Base-by-base conservation (phyloP, 768 basidiomycete species). In the Mycena epipterygia region DNA sequence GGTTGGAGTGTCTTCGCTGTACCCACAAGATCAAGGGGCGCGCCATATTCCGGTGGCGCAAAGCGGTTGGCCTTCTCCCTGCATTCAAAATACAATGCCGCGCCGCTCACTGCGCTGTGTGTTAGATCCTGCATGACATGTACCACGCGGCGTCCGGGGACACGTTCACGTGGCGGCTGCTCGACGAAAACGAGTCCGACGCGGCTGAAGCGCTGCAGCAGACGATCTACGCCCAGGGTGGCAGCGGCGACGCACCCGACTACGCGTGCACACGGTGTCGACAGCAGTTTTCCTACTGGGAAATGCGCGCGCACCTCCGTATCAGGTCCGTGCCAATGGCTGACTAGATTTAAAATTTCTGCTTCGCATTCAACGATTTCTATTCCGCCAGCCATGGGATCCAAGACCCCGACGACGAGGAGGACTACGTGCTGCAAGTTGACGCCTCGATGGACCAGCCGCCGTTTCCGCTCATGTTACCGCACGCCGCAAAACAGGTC, bases 101-200 rank as follows among this genome's bases (percentile, higher is more conserved):
- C 2, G 25, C 25, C 2, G 25, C 25, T 48, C 17, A 32, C 19
- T 2, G 25, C 5, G 25, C 23, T 8, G n/a, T n/a, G n/a, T n/a
- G n/a, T n/a, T 49, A 78, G 74, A 67, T 77, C n/a, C 25, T 77
- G 32, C 77, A 78, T 65, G 74, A 76, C 55, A 70, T 76, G 71
- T 71, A 76, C 44, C 73, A 77, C 49, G 57, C 55, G 8, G 66
- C 57, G 16, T 56, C 74, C 21, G 73, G 66, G 33, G 64, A 70
- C 32, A 39, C 64, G 6, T 42, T 44, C 9, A 23, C 29, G 32
- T 76, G 76, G 77, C 46, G 23, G 56, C 58, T 67, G 13, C 64
- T 76, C 30, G 66, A 49, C 49, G 42, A 56, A 17, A 65, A 71
- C 33, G 74, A 75, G 37, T 23, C 52, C n/a, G 68, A 70, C 17